Evolutionary conservation across 306 rosid genomes (phyloP), one percentile per base, ranked within the genome.

Genomic region (Rubus parviflorus): DNA sequence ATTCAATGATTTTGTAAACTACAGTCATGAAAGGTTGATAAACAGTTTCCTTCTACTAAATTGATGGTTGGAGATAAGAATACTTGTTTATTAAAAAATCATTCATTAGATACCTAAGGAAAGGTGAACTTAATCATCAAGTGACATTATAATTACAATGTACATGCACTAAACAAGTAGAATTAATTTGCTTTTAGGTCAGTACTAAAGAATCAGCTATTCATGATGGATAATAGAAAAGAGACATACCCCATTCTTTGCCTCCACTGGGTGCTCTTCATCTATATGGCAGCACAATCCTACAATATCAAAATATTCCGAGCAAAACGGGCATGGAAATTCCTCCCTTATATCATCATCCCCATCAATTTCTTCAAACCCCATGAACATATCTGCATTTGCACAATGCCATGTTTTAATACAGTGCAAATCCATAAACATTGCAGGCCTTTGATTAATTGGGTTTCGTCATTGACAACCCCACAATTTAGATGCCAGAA

Each of bases 221-320:
- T 37, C 22, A 5, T 11, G 8, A 75, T 35, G 47, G 30, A 54
- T 68, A 83, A 64, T 3, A 38, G 23, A 57, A 23, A 69, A 46
- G 57, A 87, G 64, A 8, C 87, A 68, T 95, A 95, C 98, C 93
- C 97, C 98, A 77, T 90, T 92, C 79, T 40, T 88, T 4, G 97
- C 95, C 81, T 92, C 98, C 75, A 87, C 67, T 13, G 92, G 97
- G 84, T 95, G 98, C 83, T 92, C 97, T 81, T 95, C 98, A 68
- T 95, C 98, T 75, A 95, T 92, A 84, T 95, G 98, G 86, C 97
- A 90, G 95, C 97, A 95, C 80, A 95, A 82, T 66, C 98, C 98
- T 47, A 95, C 97, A 60, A 95, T 89, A 77, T 95, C 98, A 77
- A 85, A 92, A 83, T 90, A 95, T 41, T 92, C 97, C 0, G 97